phyloP scores from a whole-genome alignment of 139 green algal genomes.

The Gonium pectorale region DNA sequence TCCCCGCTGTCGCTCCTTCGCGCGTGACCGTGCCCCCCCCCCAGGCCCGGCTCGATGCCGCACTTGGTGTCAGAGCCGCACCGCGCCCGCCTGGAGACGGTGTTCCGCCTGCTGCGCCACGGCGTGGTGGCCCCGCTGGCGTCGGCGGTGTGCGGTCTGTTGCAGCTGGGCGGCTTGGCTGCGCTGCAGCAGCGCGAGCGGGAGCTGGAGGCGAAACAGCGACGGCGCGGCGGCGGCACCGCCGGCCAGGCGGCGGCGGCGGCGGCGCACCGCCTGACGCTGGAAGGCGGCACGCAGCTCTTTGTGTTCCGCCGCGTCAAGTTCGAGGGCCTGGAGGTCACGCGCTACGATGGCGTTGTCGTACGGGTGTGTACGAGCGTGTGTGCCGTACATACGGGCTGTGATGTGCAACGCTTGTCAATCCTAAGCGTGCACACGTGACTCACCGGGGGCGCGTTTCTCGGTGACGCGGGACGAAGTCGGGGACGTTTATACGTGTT shows the following conservation, averaged over 20 bases:
- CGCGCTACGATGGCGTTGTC: background rate
- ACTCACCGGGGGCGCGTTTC: no score
- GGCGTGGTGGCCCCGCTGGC: slow-evolving; percentile 65
- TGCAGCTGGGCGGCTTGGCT: slow-evolving; percentile 45
- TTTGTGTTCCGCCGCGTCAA: slow-evolving; percentile 10
- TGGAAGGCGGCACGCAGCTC: slow-evolving; percentile 37
- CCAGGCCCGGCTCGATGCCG: slow-evolving; percentile 47
- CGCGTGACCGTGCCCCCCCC: background rate
- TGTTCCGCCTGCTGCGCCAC: slow-evolving; percentile 79
- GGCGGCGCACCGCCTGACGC: background rate
- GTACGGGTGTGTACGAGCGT: slow-evolving; percentile 4
- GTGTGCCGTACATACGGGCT: no score
- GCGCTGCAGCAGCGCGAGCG: background rate
- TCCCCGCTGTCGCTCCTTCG: no score
- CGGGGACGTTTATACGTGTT: no score
- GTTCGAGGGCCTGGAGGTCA: slow-evolving; percentile 10
- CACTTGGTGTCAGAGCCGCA: slow-evolving; percentile 53
- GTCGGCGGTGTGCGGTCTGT: slow-evolving; percentile 41
- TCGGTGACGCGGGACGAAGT: no score
- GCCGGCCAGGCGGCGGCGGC: no score
- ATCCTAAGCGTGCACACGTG: no score
- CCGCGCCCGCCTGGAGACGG: slow-evolving; percentile 64
- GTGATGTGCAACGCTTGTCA: no score
- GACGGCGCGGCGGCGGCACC: background rate
- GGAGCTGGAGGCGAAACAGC: background rate